Evolutionary conservation across 148 eudicot species (phyloP).

Genomic region (Spergularia bocconei): DNA sequence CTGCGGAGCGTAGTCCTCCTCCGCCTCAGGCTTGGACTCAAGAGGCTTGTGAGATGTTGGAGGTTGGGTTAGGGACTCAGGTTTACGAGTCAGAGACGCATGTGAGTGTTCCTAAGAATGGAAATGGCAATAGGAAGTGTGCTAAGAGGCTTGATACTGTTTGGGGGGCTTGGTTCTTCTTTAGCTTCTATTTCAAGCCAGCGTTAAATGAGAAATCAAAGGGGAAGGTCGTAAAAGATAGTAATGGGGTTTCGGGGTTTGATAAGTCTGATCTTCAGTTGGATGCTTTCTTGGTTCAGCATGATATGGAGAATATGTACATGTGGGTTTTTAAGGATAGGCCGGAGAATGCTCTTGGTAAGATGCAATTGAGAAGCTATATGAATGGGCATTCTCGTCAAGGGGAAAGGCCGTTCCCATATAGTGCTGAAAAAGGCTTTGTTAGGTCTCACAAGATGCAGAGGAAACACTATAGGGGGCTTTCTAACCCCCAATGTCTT

Average conservation of each 20-base stretch:
- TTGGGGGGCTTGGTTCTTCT: constrained; percentile 94
- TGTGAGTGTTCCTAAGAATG: constrained; percentile 45
- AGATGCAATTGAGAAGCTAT: constrained; percentile 86
- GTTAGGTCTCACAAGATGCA: constrained; percentile 90
- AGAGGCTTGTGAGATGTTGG: constrained; percentile 59
- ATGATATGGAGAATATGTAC: constrained; percentile 89
- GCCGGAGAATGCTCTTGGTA: constrained; percentile 77
- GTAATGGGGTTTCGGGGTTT: constrained; percentile 67
- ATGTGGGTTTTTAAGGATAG: constrained; percentile 86
- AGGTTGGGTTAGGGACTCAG: constrained; percentile 64
- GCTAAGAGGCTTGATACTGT: constrained; percentile 68
- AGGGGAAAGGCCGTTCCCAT: constrained; percentile 71
- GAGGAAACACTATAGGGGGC: constrained; percentile 77
- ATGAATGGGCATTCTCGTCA: constrained; percentile 88
- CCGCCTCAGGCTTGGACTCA: constrained; percentile 53
- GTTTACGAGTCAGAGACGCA: constrained; percentile 51
- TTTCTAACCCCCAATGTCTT: constrained; percentile 74
- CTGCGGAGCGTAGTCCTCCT: constrained; percentile 64
- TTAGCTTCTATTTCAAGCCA: constrained; percentile 78
- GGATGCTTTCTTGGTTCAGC: constrained; percentile 81
- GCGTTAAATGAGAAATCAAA: constrained; percentile 60
- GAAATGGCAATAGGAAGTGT: constrained; percentile 50
- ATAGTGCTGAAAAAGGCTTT: constrained; percentile 72
- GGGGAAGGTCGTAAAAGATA: constrained; percentile 44
- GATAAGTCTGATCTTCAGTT: constrained; percentile 65